Evolutionary conservation across 257 asterid species (phyloP).

Genomic region (Ocimum tenuiflorum): DNA sequence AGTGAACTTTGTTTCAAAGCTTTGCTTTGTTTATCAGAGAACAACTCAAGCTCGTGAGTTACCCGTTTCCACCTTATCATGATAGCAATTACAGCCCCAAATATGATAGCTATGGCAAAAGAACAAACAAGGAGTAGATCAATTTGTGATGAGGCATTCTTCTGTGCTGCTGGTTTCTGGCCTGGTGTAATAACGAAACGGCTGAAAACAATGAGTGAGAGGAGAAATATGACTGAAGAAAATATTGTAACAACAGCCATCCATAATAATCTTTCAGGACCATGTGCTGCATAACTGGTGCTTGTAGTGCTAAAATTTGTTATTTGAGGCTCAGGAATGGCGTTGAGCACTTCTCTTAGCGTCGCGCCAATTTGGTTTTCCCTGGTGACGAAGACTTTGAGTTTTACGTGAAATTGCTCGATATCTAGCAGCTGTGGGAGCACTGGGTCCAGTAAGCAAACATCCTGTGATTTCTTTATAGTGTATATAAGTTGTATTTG

Average conservation of each 20-base stretch:
- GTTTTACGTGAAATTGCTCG: conserved; percentile 31
- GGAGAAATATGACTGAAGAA: conserved; percentile 41
- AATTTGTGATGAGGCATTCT: conserved; percentile 41
- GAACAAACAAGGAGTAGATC: conserved; percentile 54
- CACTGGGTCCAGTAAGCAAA: conserved; percentile 50
- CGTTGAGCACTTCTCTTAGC: conserved; percentile 35
- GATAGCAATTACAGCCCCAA: conserved; percentile 32
- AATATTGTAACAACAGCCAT: conserved; percentile 39
- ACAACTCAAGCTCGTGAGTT: conserved; percentile 26
- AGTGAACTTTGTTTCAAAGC: conserved; percentile 20
- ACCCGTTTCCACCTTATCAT: conserved; percentile 43
- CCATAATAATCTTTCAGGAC: conserved; percentile 36
- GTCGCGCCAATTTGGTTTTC: conserved; percentile 41
- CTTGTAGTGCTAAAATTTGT: conserved; percentile 29
- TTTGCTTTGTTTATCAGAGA: conserved; percentile 28
- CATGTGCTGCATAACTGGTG: conserved; percentile 34
- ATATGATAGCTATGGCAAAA: conserved; percentile 41
- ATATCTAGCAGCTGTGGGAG: conserved; percentile 38
- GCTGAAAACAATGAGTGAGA: conserved; percentile 42
- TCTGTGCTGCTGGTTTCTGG: conserved; percentile 31
- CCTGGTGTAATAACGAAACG: conserved; percentile 31
- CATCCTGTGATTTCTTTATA: conserved; percentile 40
- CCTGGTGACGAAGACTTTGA: conserved; percentile 53
- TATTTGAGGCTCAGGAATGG: conserved; percentile 26
- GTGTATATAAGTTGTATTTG: conserved; percentile 48